Base-by-base conservation (phyloP, 2,329 filamentous ascomycete genomes). In the Thielaviopsis euricoi region DNA sequence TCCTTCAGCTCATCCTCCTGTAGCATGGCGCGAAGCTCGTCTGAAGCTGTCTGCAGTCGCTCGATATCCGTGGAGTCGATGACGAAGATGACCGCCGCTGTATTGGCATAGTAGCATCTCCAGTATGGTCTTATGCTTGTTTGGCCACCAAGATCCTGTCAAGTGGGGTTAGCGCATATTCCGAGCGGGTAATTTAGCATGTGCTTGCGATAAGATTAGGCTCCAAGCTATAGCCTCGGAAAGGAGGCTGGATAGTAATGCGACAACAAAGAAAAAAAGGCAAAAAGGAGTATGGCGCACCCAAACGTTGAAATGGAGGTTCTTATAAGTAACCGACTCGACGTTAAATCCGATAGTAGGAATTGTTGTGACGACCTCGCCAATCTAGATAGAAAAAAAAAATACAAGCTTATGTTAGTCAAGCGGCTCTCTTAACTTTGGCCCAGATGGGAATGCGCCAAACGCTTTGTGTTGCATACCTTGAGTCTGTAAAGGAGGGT, bases 301-400 rank as follows among this genome's bases (percentile, higher is more conserved):
- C 93, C 93, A 98, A 67, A 98, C 93, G 68, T 97, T 97, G 71
- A 98, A 95, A 71, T 96, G 95, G 62, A 98, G 80, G 70, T 96
- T 97, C 71, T 91, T 91, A 78, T 98, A 98, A 65, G 89, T 93
- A 63, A 98, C 93, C 22, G 89, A 95, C 74, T 98, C 93, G 66
- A 98, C 93, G 71, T 98, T 98, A 78, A 98, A 98, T 61, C 93
- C 93, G 71, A 98, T 97, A 57, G 93, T 98, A 21, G 93, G 93
- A 78, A 97, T 97, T 66, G 93, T 98, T 62, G 93, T 97, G 64
- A 98, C 93, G 51, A 98, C 93, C 71, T 98, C 93, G 69, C 93
- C 93, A 68, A 98, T 95, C 89, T 96, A 69, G 7, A 61, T 25
- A 22, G n/a, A n/a, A n/a, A n/a, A n/a, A n/a, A n/a, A 9, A 52